Percentiles rank a stretch among this genome's conserved stretches.
Conservation (phyloP, 1,284 basidiomycete genomes). For the Fistulina hepatica region DNA sequence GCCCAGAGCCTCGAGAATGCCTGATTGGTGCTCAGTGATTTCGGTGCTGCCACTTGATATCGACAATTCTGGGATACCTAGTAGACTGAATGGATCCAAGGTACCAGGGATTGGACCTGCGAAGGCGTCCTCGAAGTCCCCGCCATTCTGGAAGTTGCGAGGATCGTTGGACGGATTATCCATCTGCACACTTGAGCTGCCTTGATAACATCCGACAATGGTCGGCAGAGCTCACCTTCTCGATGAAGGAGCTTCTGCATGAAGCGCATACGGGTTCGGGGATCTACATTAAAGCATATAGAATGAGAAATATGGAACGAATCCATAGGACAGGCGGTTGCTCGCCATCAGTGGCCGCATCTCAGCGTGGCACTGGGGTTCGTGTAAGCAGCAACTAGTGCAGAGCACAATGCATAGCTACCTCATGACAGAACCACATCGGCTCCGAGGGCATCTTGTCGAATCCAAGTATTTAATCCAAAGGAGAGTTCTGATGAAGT, state of each 20-base stretch:
- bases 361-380: slow-evolving; percentile 58
- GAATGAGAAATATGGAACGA: slow-evolving; percentile 7
- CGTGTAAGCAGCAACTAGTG: slow-evolving; percentile 10
- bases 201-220: slow-evolving; percentile 2
- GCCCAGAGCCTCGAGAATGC: no score
- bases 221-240: slow-evolving; percentile 39
- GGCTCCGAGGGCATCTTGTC: slow-evolving; percentile 32
- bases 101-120: no score
- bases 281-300: slow-evolving; percentile 30
- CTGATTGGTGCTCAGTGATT: no score
- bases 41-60: no score
- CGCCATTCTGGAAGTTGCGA: slow-evolving; percentile 35
- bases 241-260: slow-evolving; percentile 63
- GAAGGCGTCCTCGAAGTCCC: no score
- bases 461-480: no score
- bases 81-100: no score
- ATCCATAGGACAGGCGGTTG: slow-evolving; percentile 5
- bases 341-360: slow-evolving; percentile 72
- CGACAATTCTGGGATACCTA: no score
- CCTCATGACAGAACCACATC: slow-evolving; percentile 72
- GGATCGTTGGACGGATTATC: slow-evolving; percentile 66
- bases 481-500: no score
- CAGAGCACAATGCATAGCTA: slow-evolving; percentile 20
- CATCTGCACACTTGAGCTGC: slow-evolving; percentile 48
- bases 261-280: slow-evolving; percentile 69